Conservation (phyloP, 805 yeast species). For the Hanseniaspora clermontiae region DNA sequence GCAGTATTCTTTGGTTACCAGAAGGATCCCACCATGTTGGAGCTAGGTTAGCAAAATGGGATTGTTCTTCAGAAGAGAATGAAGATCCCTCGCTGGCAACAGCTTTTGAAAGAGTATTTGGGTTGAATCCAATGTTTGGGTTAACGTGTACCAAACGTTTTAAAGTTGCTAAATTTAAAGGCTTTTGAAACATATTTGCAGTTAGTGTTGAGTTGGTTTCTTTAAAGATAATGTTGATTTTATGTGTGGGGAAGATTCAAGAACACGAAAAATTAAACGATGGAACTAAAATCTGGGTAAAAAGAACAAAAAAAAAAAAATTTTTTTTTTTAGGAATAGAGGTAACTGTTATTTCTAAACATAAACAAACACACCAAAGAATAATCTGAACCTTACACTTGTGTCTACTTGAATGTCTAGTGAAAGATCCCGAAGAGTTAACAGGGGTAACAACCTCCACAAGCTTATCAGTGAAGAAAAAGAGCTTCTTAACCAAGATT, state of each 20-base stretch:
- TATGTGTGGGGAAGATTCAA: no score
- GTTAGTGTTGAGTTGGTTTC: neutral
- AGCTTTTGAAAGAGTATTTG: neutral
- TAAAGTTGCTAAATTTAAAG: neutral
- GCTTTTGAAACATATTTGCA: neutral
- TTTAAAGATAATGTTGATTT: no score
- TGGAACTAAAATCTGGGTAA: no score
- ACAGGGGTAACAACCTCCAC: slow-evolving; percentile 79
- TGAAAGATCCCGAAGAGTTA: slow-evolving; percentile 54
- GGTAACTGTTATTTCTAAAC: no score
- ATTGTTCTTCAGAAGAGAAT: slow-evolving; percentile 38
- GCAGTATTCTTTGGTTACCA: slow-evolving; percentile 87
- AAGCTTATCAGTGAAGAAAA: slow-evolving; percentile 53
- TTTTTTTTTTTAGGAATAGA: neutral
- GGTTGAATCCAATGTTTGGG: slow-evolving; percentile 11
- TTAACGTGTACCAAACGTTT: neutral
- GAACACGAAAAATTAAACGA: neutral
- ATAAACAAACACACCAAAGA: neutral
- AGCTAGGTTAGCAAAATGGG: slow-evolving; percentile 78
- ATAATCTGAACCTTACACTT: no score
- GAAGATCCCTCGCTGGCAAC: neutral
- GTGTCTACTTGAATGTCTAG: neutral
- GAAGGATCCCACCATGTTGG: slow-evolving; percentile 96
- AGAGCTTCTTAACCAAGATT: slow-evolving; percentile 24
- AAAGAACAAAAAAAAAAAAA: neutral